Percentiles rank a stretch among this genome's conserved stretches.
Conservation (phyloP, 1,284 basidiomycete genomes). For the Phlebopus sp. region DNA sequence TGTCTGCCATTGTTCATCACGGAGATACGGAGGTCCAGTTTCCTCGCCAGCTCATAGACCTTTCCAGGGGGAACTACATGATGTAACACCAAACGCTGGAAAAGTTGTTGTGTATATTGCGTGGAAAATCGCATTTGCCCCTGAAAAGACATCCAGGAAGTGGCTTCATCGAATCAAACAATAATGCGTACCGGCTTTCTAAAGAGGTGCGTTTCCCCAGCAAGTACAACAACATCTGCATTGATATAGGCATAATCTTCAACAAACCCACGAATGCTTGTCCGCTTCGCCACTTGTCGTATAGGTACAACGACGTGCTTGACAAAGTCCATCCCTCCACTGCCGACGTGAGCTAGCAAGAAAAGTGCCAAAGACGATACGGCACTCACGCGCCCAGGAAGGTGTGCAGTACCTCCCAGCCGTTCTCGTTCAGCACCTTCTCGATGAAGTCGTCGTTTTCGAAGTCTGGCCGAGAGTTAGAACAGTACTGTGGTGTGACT, state of each 20-base stretch:
- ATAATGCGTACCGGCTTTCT: conserved; percentile 34
- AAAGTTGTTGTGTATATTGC: conserved; percentile 27
- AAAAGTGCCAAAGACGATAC: neutral
- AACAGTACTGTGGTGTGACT: too few relatives aligned
- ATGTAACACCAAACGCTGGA: conserved; percentile 32
- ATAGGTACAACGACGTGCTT: conserved; percentile 38
- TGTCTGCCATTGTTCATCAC: conserved; percentile 31
- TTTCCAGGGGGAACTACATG: conserved; percentile 31
- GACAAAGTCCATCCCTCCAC: conserved; percentile 38
- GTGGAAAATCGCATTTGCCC: conserved; percentile 38
- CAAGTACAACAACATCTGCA: conserved; percentile 36
- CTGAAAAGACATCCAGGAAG: conserved; percentile 14
- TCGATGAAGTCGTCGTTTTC: conserved; percentile 29
- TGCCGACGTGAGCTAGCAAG: conserved; percentile 11
- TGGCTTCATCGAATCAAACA: neutral
- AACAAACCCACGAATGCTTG: conserved; percentile 30
- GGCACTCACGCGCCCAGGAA: conserved; percentile 36
- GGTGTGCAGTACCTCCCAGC: conserved; percentile 33
- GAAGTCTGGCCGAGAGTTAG: conserved; percentile 3
- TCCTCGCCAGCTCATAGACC: conserved; percentile 31
- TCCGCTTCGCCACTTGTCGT: conserved; percentile 31
- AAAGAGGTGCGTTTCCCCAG: conserved; percentile 37
- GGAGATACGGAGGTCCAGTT: conserved; percentile 31
- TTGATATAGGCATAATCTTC: conserved; percentile 34
- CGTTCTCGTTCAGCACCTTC: conserved; percentile 28